These are phyloP conservation scores for Scheffersomyces coipomensis DNA, from an alignment of 805 yeast genomes.

Conservation along the genomic window DNA sequence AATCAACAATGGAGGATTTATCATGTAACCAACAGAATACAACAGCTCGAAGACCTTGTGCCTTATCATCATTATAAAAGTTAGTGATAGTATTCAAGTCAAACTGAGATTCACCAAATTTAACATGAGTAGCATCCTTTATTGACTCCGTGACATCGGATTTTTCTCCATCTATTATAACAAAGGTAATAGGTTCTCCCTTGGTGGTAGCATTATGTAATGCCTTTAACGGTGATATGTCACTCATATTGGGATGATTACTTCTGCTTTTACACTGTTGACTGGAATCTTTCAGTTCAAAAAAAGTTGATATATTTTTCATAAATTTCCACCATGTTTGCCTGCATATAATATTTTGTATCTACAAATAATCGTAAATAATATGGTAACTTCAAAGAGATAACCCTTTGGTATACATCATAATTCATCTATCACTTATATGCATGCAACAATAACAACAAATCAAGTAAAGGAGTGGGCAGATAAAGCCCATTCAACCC, in stretches of 20 bases:
- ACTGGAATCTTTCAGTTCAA: too few species aligned
- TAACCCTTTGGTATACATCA: too few species aligned
- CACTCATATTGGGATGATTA: slow-evolving; percentile 13
- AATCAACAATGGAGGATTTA: slow-evolving; percentile 77
- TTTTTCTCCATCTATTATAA: slow-evolving; percentile 8
- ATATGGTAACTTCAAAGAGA: too few species aligned
- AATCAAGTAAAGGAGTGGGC: slow-evolving; percentile 24
- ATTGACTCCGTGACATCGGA: slow-evolving; percentile 20
- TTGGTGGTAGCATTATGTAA: slow-evolving; percentile 26
- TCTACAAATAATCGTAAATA: too few species aligned
- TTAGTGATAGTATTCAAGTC: slow-evolving; percentile 50
- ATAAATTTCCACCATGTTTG: too few species aligned
- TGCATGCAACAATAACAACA: neutral
- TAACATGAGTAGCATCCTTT: slow-evolving; percentile 34
- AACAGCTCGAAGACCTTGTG: slow-evolving; percentile 56
- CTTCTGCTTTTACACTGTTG: too few species aligned
- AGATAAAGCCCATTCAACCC: slow-evolving; percentile 24
- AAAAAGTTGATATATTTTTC: too few species aligned
- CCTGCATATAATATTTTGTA: too few species aligned
- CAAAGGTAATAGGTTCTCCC: slow-evolving; percentile 20
- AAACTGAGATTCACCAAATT: slow-evolving; percentile 22
- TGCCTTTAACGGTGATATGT: slow-evolving; percentile 18
- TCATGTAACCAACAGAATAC: slow-evolving; percentile 77
- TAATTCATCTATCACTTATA: too few species aligned
- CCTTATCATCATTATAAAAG: slow-evolving; percentile 50